Evolutionary conservation across 306 rosid genomes (phyloP).

Genomic region (Lathyrus aphaca): DNA sequence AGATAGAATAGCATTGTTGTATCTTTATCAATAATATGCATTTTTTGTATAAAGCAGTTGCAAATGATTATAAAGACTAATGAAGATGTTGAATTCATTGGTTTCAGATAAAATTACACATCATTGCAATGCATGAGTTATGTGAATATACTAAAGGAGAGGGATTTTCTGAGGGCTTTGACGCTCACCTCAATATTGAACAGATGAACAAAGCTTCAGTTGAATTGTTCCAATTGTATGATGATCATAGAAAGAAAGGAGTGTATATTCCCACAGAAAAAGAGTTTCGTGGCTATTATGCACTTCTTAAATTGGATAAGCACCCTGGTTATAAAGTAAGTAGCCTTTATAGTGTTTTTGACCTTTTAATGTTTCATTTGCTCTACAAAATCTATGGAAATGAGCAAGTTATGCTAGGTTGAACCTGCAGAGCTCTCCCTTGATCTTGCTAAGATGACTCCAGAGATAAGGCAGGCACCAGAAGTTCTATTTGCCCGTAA

Average conservation of each 20-base stretch:
- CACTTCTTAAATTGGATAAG: constrained; percentile 97
- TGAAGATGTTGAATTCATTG: constrained; percentile 41
- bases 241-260: constrained; percentile 98
- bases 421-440: constrained; percentile 99
- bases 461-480: constrained; percentile 87
- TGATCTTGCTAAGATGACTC: constrained; percentile 98
- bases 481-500: constrained; percentile 94
- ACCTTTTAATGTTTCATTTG: constrained; percentile 46
- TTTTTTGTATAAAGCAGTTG: constrained; percentile 34
- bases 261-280: constrained; percentile 67
- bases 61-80: constrained; percentile 41
- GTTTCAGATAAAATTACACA: constrained; percentile 90
- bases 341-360: constrained; percentile 35
- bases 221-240: constrained; percentile 93
- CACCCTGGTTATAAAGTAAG: constrained; percentile 99
- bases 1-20: not conserved
- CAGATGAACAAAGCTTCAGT: constrained; percentile 99
- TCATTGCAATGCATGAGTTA: constrained; percentile 93
- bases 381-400: constrained; percentile 39
- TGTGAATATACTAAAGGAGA: constrained; percentile 97
- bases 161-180: constrained; percentile 98
- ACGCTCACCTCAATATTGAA: constrained; percentile 98
- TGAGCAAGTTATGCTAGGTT: constrained; percentile 68
- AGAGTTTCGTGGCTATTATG: constrained; percentile 98
- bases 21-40: constrained; percentile 21